These are phyloP conservation scores for Annulohypoxylon maeteangense DNA, from an alignment of 495 filamentous ascomycete species.

Conservation along the genomic window DNA sequence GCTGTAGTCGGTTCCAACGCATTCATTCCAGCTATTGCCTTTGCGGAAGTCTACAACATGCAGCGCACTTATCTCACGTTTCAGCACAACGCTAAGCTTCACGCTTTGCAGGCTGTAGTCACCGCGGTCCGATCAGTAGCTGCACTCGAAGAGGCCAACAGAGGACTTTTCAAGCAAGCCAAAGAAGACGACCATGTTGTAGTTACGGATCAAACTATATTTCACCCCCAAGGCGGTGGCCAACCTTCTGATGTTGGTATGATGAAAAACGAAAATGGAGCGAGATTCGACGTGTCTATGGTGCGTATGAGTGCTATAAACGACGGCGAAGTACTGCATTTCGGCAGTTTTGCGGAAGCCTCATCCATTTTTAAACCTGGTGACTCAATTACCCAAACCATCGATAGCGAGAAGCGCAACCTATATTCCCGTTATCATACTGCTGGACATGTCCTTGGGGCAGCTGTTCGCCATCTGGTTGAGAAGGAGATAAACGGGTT, in stretches of 20 bases:
- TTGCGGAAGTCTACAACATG: slow-evolving; percentile 29
- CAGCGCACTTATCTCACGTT: slow-evolving; percentile 63
- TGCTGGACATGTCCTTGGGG: slow-evolving; percentile 70
- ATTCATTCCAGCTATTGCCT: background rate
- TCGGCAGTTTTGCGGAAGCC: slow-evolving; percentile 59
- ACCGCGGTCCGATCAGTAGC: slow-evolving; percentile 57
- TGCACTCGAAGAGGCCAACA: slow-evolving; percentile 57
- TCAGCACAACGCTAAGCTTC: slow-evolving; percentile 64
- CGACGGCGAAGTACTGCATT: slow-evolving; percentile 65
- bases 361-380: slow-evolving; percentile 47
- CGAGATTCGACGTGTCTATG: slow-evolving; percentile 59
- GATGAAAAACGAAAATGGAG: slow-evolving; percentile 51
- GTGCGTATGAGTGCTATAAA: slow-evolving; percentile 60
- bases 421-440: slow-evolving; percentile 72
- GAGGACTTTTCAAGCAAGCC: slow-evolving; percentile 61
- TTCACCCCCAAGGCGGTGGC: slow-evolving; percentile 73
- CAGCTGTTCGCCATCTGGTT: slow-evolving; percentile 65
- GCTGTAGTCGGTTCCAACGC: background rate
- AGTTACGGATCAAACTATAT: slow-evolving; percentile 70
- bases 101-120: slow-evolving; percentile 56
- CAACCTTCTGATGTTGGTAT: slow-evolving; percentile 69
- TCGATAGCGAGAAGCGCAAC: slow-evolving; percentile 64
- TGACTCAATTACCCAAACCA: slow-evolving; percentile 57
- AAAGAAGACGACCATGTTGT: slow-evolving; percentile 60
- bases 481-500: slow-evolving; percentile 61